Percentiles rank a stretch among this genome's conserved stretches.
phyloP scores from a whole-genome alignment of 805 yeast genomes.

The Saccharomycopsis capsularis region DNA sequence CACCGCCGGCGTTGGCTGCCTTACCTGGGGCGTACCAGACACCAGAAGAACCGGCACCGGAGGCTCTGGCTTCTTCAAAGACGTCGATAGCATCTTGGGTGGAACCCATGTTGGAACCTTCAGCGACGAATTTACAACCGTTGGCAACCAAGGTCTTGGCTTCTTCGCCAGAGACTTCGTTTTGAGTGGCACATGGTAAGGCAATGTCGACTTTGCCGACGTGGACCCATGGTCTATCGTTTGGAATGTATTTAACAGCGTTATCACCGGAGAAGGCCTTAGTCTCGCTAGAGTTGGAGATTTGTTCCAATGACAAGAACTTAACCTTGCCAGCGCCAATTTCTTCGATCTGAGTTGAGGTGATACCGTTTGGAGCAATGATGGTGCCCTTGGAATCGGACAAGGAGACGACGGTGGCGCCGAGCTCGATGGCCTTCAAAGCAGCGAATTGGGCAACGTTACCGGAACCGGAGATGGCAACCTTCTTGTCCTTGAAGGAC shows the following conservation, averaged over 20 bases:
- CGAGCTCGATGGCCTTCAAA: conserved; percentile 91
- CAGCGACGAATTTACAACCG: conserved; percentile 91
- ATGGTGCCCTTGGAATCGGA: conserved; percentile 94
- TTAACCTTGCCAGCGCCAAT: conserved; percentile 74
- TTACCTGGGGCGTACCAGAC: conserved; percentile 99
- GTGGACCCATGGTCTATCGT: conserved; percentile 94
- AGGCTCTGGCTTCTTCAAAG: conserved; percentile 74
- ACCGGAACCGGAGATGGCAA: conserved; percentile 96
- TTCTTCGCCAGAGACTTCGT: conserved; percentile 95
- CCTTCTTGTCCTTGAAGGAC: conserved; percentile 86
- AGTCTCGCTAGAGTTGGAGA: conserved; percentile 50
- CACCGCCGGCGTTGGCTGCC: conserved; percentile 99
- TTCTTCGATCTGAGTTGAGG: conserved; percentile 68
- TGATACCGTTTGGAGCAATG: conserved; percentile 72
- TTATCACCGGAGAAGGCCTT: conserved; percentile 30
- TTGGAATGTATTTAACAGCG: conserved; percentile 74
- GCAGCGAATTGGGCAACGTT: conserved; percentile 99
- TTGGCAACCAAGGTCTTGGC: conserved; percentile 90
- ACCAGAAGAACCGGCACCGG: conserved; percentile 36
- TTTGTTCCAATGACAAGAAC: conserved; percentile 68
- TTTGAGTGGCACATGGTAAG: conserved; percentile 96
- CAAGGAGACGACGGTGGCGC: conserved; percentile 88
- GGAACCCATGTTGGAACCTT: conserved; percentile 99
- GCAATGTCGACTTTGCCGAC: conserved; percentile 93
- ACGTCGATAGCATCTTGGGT: conserved; percentile 94